Conservation (phyloP, 2,329 filamentous ascomycete genomes). For the Didymella keratinophila region DNA sequence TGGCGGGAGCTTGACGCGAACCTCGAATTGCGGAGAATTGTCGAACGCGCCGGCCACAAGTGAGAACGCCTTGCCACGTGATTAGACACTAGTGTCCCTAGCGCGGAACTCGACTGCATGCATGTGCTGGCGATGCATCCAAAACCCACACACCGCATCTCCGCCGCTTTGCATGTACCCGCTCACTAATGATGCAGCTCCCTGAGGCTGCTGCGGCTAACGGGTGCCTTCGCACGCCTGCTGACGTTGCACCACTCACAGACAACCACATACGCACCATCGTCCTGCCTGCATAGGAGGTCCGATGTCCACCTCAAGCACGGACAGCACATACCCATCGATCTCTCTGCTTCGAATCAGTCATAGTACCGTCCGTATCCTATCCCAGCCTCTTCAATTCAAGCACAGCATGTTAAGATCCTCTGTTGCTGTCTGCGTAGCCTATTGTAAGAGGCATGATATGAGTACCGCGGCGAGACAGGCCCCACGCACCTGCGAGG, state of each 20-base stretch:
- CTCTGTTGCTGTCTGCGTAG: conserved; percentile 29
- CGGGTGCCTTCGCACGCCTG: conserved; percentile 16
- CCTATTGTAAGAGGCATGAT: conserved; percentile 25
- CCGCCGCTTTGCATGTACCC: conserved; percentile 16
- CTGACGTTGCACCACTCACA: conserved; percentile 43
- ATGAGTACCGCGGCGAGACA: conserved; percentile 25
- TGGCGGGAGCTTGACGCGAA: conserved; percentile 18
- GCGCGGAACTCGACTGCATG: conserved; percentile 7
- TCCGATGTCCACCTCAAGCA: conserved; percentile 33
- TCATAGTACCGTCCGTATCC: conserved; percentile 19
- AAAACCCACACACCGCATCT: conserved; percentile 21
- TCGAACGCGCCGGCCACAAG: neutral
- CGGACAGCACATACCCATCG: conserved; percentile 34
- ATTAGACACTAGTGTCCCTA: neutral
- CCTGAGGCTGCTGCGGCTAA: conserved; percentile 37
- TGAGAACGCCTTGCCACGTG: conserved; percentile 7
- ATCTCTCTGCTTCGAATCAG: conserved; percentile 21
- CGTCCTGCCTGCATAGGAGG: conserved; percentile 35
- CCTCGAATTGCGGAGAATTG: conserved; percentile 11
- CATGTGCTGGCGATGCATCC: conserved; percentile 10
- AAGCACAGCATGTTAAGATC: conserved; percentile 19
- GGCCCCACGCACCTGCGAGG: conserved; percentile 35
- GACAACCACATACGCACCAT: conserved; percentile 43
- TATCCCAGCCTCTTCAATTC: conserved; percentile 23
- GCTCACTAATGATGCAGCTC: conserved; percentile 23